Evolutionary conservation across 495 filamentous ascomycete species (phyloP).

Genomic region (Hypomontagnella submonticulosa): DNA sequence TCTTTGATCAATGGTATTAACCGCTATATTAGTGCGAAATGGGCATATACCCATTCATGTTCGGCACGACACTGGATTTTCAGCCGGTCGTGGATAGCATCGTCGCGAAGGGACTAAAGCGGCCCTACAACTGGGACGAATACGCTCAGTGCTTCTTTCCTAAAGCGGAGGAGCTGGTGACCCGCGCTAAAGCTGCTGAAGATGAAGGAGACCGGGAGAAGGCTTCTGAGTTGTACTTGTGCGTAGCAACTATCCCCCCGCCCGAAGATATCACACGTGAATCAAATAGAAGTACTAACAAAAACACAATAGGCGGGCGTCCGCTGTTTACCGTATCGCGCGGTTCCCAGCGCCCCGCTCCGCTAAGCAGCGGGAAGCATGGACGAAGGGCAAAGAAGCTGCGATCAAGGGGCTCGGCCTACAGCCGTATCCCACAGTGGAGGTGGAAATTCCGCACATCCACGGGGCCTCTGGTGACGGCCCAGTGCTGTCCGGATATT

Average conservation of each 20-base stretch:
- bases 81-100: slow-evolving; percentile 66
- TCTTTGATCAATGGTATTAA: background rate
- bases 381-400: slow-evolving; percentile 67
- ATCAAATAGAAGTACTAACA: too few species aligned
- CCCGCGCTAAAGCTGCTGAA: slow-evolving; percentile 59
- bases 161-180: slow-evolving; percentile 63
- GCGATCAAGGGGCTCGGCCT: slow-evolving; percentile 50
- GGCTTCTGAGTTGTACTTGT: slow-evolving; percentile 72
- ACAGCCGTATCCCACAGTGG: slow-evolving; percentile 56
- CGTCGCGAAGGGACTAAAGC: slow-evolving; percentile 46
- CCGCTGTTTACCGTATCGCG: slow-evolving; percentile 75
- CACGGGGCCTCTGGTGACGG: slow-evolving; percentile 60
- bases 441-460: slow-evolving; percentile 68
- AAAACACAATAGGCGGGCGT: slow-evolving; percentile 56
- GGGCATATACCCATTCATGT: slow-evolving; percentile 81
- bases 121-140: slow-evolving; percentile 63
- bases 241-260: slow-evolving; percentile 43
- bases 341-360: slow-evolving; percentile 65
- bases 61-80: slow-evolving; percentile 71
- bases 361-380: slow-evolving; percentile 64
- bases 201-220: slow-evolving; percentile 53
- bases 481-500: slow-evolving; percentile 64
- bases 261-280: background rate
- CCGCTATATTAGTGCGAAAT: slow-evolving; percentile 58
- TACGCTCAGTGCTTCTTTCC: slow-evolving; percentile 73